Conservation (phyloP, 257 asterid species). For the Knoxia roxburghii region DNA sequence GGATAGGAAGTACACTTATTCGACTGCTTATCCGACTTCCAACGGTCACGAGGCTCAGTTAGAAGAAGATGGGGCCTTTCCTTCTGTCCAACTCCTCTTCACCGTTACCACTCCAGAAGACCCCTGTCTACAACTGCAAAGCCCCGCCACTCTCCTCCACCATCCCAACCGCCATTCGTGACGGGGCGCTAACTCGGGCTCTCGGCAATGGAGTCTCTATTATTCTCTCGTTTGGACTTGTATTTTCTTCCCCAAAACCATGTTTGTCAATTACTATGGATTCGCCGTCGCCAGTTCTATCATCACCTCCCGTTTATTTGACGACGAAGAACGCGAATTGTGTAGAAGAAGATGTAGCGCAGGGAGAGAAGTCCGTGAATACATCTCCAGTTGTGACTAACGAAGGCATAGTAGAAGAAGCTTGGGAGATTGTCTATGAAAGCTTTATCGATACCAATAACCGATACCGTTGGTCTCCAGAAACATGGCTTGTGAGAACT, state of each 20-base stretch:
- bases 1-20: no score
- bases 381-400: slow-evolving; percentile 43
- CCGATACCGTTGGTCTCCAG: slow-evolving; percentile 71
- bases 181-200: slow-evolving; percentile 5
- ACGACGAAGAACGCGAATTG: slow-evolving; percentile 33
- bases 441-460: slow-evolving; percentile 59
- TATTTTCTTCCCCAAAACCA: slow-evolving; percentile 38
- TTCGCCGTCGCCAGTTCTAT: slow-evolving; percentile 4
- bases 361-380: slow-evolving; percentile 22
- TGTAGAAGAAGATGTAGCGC: slow-evolving; percentile 46
- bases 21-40: not conserved
- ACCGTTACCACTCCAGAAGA: slow-evolving; percentile 7
- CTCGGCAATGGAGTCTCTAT: slow-evolving; percentile 38
- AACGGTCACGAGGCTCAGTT: slow-evolving; percentile 5
- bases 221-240: slow-evolving; percentile 56
- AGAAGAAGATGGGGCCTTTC: slow-evolving; percentile 18
- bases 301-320: slow-evolving; percentile 10
- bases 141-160: not conserved
- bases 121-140: not conserved
- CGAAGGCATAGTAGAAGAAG: slow-evolving; percentile 82
- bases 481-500: slow-evolving; percentile 60
- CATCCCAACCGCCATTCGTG: not conserved
- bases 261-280: slow-evolving; percentile 29
- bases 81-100: slow-evolving; percentile 14
- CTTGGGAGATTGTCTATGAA: slow-evolving; percentile 91